Conservation (phyloP, 2,329 filamentous ascomycete species). For the Sclerotinia spermophila region DNA sequence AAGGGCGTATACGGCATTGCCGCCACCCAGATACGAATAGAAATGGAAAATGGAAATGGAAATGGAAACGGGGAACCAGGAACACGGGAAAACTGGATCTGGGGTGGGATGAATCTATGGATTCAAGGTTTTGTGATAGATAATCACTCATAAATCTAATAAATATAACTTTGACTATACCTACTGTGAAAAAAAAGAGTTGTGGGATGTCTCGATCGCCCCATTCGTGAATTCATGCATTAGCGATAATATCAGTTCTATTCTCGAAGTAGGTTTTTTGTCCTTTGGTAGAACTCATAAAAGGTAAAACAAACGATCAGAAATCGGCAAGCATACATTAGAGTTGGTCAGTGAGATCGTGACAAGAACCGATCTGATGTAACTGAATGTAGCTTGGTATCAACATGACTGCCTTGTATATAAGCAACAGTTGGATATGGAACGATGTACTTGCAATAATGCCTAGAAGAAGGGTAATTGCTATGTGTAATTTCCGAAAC, state of each 20-base stretch:
- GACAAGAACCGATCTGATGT: not conserved
- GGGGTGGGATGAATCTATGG: not conserved
- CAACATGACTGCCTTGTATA: not conserved
- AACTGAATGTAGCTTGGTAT: not conserved
- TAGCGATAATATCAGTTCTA: too few species aligned
- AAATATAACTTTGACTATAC: not conserved
- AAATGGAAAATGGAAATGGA: not conserved
- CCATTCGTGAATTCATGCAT: not conserved
- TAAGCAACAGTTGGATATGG: not conserved
- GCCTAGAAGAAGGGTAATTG: not conserved
- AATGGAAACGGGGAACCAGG: not conserved
- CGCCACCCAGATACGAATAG: constrained; percentile 10
- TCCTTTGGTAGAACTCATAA: not conserved
- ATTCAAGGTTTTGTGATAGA: not conserved
- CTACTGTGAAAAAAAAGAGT: not conserved
- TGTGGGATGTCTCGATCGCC: not conserved
- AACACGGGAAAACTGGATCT: not conserved
- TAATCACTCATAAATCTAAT: not conserved
- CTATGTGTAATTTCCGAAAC: not conserved
- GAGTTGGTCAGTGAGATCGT: not conserved
- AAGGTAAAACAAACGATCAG: not conserved
- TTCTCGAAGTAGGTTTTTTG: not conserved
- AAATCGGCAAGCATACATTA: not conserved
- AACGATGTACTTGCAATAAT: not conserved
- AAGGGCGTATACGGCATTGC: not conserved